Conservation (phyloP, 345 rosid species). For the Aegle marmelos region DNA sequence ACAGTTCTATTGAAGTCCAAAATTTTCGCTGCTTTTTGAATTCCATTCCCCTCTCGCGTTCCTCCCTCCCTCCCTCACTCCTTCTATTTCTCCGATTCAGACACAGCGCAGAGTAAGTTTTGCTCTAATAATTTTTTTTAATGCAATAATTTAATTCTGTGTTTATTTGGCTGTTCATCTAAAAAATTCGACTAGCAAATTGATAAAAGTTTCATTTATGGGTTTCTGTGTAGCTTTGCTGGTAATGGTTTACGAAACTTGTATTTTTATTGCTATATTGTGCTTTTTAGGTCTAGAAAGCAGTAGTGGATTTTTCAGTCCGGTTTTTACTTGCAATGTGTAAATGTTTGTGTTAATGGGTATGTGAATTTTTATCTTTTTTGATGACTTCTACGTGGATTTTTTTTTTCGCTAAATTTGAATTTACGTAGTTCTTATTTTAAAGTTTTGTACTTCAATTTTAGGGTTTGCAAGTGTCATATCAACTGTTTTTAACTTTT, state of each 20-base stretch:
- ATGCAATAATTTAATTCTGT: neutral
- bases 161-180: neutral
- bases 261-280: neutral
- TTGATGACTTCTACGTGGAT: neutral
- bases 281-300: neutral
- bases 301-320: neutral
- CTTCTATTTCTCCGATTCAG: too few relatives aligned
- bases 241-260: neutral
- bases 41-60: neutral
- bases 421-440: neutral
- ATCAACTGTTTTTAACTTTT: neutral
- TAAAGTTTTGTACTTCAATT: neutral
- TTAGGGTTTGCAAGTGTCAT: neutral
- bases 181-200: neutral
- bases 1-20: neutral
- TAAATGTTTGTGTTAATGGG: neutral
- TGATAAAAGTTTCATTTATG: neutral
- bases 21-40: neutral
- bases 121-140: neutral
- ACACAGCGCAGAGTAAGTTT: slow-evolving; percentile 1
- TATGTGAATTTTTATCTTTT: neutral
- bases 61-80: neutral
- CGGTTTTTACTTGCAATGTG: neutral
- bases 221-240: neutral
- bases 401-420: neutral